These are phyloP conservation scores for Dissophora ornata DNA, from an alignment of 192 early-diverging fungal genomes.

Conservation along the genomic window DNA sequence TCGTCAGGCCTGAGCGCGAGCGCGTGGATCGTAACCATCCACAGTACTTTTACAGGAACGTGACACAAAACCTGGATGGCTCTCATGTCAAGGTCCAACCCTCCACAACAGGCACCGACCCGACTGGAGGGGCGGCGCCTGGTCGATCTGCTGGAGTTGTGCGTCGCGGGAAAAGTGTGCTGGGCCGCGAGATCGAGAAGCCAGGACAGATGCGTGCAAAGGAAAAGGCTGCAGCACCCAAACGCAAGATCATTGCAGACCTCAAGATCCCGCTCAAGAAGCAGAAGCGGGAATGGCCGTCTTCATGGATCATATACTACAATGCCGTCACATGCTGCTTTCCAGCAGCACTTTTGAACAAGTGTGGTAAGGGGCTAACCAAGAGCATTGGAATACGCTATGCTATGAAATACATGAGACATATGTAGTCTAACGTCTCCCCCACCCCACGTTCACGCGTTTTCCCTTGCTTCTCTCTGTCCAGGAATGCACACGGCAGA, in stretches of 20 bases:
- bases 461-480: neutral
- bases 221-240: slow-evolving; percentile 28
- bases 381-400: too few relatives aligned
- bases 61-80: slow-evolving; percentile 51
- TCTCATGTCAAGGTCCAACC: slow-evolving; percentile 42
- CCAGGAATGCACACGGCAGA: slow-evolving; percentile 67
- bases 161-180: slow-evolving; percentile 41
- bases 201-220: slow-evolving; percentile 47
- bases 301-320: slow-evolving; percentile 60
- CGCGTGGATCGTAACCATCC: slow-evolving; percentile 62
- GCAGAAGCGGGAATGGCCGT: slow-evolving; percentile 48
- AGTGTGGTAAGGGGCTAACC: slow-evolving; percentile 58
- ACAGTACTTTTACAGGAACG: slow-evolving; percentile 62
- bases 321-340: slow-evolving; percentile 59
- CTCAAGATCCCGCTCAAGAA: slow-evolving; percentile 58
- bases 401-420: too few relatives aligned
- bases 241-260: slow-evolving; percentile 51
- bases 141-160: slow-evolving; percentile 28
- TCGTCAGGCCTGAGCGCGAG: slow-evolving; percentile 74
- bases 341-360: slow-evolving; percentile 36
- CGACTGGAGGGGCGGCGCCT: slow-evolving; percentile 13
- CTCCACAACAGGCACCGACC: slow-evolving; percentile 47
- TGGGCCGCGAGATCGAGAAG: slow-evolving; percentile 52
- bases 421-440: too few relatives aligned
- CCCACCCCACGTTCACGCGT: neutral